Evolutionary conservation across 225 moss, liverwort and hornwort species (phyloP), one percentile per base, ranked within the genome.

Genomic region (Bryum argenteum): DNA sequence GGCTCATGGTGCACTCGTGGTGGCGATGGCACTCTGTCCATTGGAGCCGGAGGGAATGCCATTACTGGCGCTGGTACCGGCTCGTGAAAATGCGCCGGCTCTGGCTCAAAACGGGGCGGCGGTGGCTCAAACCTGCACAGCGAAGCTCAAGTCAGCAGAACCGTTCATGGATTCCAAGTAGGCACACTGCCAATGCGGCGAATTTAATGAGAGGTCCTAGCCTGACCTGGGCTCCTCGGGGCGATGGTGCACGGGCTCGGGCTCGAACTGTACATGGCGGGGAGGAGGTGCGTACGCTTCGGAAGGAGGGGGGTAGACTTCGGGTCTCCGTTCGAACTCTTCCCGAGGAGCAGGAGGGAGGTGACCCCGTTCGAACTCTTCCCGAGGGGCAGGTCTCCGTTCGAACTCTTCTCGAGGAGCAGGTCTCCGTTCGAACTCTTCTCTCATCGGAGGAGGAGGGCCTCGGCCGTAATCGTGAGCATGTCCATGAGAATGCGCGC

Each of bases 101-200:
- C 79, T 1, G 79, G 81, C 10, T 81, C 81, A 56, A 81, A 87
- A 0, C 61, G 54, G 22, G 17, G 77, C 1, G 84, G 87, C 6
- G 81, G 87, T 24, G 73, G 75, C 59, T 83, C 72, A 28, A 71
- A 85, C 57, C 73, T 78, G 57, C 44, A 45, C 0, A 24, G 3
- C 1, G 39, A 50, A 33, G 22, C 48, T 10, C 50, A 51, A 48
- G 58, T 74, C 39, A 66, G 74, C 74, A 39, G 0, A 37, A 21
- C 66, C 47, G 9, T 9, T 10, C 6, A 11, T 11, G 16, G 6
- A 9, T 37, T 11, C 2, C 15, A 15, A 38, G 2, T 8, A 60
- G 8, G 1, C 19, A 71, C 33, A 33, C 33, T 33, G 33, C 33
- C 33, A 6, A 33, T 33, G 33, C 5, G 5, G 4, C 5, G 33